These are phyloP conservation scores for Xylaria sp. DNA, from an alignment of 2,329 filamentous ascomycete genomes.

Conservation along the genomic window DNA sequence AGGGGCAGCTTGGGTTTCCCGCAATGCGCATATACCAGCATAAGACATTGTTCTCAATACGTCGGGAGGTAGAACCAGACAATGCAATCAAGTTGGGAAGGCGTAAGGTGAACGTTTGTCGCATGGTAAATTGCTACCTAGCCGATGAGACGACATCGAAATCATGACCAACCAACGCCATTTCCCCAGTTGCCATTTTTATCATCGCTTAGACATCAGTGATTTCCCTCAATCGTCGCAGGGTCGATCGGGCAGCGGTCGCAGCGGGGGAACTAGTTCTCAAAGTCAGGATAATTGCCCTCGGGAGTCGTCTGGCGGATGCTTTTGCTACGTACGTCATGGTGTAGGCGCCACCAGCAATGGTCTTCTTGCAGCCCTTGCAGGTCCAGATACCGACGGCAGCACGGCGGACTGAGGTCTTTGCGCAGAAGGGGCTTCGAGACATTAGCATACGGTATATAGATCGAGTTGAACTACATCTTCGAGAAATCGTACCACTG, in stretches of 20 bases:
- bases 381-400: constrained; percentile 97
- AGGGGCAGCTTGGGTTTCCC: background rate
- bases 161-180: constrained; percentile 33
- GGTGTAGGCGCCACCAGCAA: constrained; percentile 92
- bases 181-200: constrained; percentile 28
- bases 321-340: constrained; percentile 86
- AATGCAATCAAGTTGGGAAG: constrained; percentile 12
- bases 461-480: background rate
- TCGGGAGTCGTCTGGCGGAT: background rate
- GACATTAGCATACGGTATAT: constrained; percentile 14
- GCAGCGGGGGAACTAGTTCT: constrained; percentile 27
- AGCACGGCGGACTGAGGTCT: constrained; percentile 82
- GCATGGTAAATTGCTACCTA: constrained; percentile 32
- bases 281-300: constrained; percentile 8
- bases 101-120: constrained; percentile 27
- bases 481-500: constrained; percentile 27
- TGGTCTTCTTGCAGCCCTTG: constrained; percentile 91
- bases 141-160: constrained; percentile 30
- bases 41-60: constrained; percentile 2
- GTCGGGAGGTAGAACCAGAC: constrained; percentile 3
- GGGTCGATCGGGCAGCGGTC: constrained; percentile 31
- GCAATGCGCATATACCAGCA: background rate
- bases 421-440: constrained; percentile 87
- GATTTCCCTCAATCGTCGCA: constrained; percentile 32
- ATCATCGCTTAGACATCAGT: constrained; percentile 30